A percentile compares a stretch with the other conserved stretches of the same genome.
Conservation (phyloP, 2,329 filamentous ascomycete genomes). For the Coniosporium tulheliwenetii region DNA sequence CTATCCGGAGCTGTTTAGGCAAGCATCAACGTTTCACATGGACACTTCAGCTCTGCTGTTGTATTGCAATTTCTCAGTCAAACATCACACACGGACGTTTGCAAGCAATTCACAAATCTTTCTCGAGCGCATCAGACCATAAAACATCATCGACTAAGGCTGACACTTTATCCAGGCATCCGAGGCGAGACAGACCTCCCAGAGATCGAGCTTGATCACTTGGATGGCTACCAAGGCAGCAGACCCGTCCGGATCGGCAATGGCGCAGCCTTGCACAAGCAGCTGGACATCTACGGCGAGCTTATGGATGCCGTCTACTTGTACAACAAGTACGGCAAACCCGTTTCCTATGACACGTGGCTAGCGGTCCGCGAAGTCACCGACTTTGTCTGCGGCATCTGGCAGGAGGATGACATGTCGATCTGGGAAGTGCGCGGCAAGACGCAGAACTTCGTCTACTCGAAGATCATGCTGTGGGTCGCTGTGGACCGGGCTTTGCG, state of each 20-base stretch:
- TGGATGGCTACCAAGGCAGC: slow-evolving; percentile 58
- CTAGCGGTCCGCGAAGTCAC: slow-evolving; percentile 50
- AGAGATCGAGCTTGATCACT: slow-evolving; percentile 50
- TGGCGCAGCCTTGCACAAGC: slow-evolving; percentile 58
- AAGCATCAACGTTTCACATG: no score
- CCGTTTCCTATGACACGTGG: slow-evolving; percentile 62
- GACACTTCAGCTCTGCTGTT: no score
- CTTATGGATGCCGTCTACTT: slow-evolving; percentile 64
- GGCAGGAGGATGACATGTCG: slow-evolving; percentile 56
- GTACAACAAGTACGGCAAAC: slow-evolving; percentile 67
- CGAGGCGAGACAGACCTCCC: slow-evolving; percentile 60
- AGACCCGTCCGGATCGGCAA: slow-evolving; percentile 63
- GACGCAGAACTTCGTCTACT: slow-evolving; percentile 66
- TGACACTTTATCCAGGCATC: slow-evolving; percentile 24
- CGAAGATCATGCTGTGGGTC: slow-evolving; percentile 75
- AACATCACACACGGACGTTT: no score
- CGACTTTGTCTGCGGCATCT: slow-evolving; percentile 55
- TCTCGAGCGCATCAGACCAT: no score
- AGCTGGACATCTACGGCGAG: slow-evolving; percentile 69
- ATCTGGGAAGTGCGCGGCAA: slow-evolving; percentile 69
- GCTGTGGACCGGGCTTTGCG: slow-evolving; percentile 62
- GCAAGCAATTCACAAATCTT: no score
- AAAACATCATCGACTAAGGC: neutral
- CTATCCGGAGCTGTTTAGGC: no score
- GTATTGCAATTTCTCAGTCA: no score